Evolutionary conservation across 1,284 basidiomycete species (phyloP).

Genomic region (Sporisorium exsertum): DNA sequence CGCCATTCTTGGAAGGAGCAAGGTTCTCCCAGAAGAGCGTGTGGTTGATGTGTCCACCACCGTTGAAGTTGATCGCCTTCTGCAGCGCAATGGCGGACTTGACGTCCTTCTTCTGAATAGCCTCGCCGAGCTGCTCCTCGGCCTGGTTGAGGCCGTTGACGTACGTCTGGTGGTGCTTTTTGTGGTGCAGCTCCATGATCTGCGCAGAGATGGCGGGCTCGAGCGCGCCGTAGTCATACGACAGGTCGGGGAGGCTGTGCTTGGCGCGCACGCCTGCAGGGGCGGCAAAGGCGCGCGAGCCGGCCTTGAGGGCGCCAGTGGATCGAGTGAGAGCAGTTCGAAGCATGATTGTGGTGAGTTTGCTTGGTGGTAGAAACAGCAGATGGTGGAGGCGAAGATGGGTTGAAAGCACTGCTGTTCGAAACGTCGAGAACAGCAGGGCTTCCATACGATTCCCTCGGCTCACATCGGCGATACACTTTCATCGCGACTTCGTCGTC

Average conservation of each 20-base stretch:
- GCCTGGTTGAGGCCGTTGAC: slow-evolving; percentile 67
- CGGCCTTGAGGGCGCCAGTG: slow-evolving; percentile 26
- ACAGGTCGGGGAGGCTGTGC: slow-evolving; percentile 69
- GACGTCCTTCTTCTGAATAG: slow-evolving; percentile 59
- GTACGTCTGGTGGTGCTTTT: slow-evolving; percentile 69
- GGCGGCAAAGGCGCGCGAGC: slow-evolving; percentile 16
- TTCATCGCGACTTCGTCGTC: not conserved
- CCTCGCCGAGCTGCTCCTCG: slow-evolving; percentile 62
- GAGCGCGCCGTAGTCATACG: slow-evolving; percentile 66
- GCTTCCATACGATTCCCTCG: slow-evolving; percentile 9
- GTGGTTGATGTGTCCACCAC: slow-evolving; percentile 69
- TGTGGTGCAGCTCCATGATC: slow-evolving; percentile 69
- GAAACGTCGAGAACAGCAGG: not conserved
- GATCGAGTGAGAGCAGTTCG: slow-evolving; percentile 54
- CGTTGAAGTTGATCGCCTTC: slow-evolving; percentile 68
- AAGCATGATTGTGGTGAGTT: slow-evolving; percentile 32
- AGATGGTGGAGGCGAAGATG: not conserved
- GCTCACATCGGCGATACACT: not conserved
- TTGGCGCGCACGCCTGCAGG: slow-evolving; percentile 54
- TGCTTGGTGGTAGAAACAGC: not conserved
- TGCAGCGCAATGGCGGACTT: slow-evolving; percentile 55
- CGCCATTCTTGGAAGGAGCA: slow-evolving; percentile 61
- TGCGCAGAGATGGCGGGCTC: slow-evolving; percentile 66
- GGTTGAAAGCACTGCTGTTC: not conserved
- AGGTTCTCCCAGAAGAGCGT: slow-evolving; percentile 69